Conservation (phyloP, 2,329 filamentous ascomycete genomes). For the Fusarium sarcochroum region DNA sequence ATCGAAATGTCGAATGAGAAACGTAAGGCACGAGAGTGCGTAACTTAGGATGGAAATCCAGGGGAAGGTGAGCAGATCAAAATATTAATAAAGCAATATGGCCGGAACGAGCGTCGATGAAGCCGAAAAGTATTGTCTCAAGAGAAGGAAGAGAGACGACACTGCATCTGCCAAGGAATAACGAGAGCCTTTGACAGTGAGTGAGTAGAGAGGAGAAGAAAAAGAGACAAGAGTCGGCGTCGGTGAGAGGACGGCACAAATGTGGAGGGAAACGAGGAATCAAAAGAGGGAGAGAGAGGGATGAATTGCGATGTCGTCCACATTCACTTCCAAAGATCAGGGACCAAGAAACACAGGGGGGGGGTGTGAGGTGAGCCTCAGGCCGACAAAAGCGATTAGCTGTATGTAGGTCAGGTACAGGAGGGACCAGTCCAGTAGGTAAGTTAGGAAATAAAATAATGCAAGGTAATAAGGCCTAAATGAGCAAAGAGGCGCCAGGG, state of each 20-base stretch:
- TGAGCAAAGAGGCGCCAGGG: slow-evolving; percentile 54
- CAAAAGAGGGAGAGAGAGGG: slow-evolving; percentile 43
- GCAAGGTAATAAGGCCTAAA: slow-evolving; percentile 48
- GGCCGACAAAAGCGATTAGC: slow-evolving; percentile 46
- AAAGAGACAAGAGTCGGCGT: slow-evolving; percentile 40
- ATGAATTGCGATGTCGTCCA: slow-evolving; percentile 42
- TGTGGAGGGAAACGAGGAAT: slow-evolving; percentile 43
- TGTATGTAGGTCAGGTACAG: slow-evolving; percentile 32
- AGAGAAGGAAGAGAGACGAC: slow-evolving; percentile 47
- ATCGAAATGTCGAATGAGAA: slow-evolving; percentile 49
- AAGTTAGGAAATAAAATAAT: slow-evolving; percentile 39
- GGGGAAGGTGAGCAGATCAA: slow-evolving; percentile 46
- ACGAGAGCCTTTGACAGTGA: slow-evolving; percentile 40
- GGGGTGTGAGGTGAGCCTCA: slow-evolving; percentile 41
- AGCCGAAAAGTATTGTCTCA: slow-evolving; percentile 49
- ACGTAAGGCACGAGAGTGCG: slow-evolving; percentile 45
- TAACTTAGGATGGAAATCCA: slow-evolving; percentile 37
- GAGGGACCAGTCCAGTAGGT: slow-evolving; percentile 17
- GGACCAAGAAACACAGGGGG: slow-evolving; percentile 43
- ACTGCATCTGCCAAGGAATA: slow-evolving; percentile 51
- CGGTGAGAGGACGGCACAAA: slow-evolving; percentile 43
- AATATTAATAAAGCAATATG: slow-evolving; percentile 53
- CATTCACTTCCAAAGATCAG: slow-evolving; percentile 41
- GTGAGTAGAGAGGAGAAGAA: slow-evolving; percentile 41
- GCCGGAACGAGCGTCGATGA: slow-evolving; percentile 53